These are phyloP conservation scores for Paraphaeosphaeria sporulosa DNA, from an alignment of 2,329 filamentous ascomycete species.

Conservation along the genomic window DNA sequence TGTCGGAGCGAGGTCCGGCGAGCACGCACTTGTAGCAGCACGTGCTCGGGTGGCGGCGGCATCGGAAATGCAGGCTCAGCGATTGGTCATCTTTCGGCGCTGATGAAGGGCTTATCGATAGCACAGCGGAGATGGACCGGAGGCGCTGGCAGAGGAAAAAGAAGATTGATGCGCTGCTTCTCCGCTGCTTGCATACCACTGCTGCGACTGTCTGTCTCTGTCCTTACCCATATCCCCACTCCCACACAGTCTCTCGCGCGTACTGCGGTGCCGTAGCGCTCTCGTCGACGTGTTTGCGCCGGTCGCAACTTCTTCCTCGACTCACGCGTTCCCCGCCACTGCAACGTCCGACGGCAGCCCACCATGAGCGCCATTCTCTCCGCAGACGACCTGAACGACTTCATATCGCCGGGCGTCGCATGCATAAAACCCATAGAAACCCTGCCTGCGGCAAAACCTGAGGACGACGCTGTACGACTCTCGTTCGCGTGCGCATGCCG, in stretches of 20 bases:
- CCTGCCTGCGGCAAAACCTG: conserved; percentile 67
- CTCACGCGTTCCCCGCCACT: conserved; percentile 17
- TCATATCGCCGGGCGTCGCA: conserved; percentile 95
- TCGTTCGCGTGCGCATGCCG: neutral
- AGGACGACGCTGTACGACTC: conserved; percentile 53
- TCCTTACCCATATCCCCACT: conserved; percentile 17
- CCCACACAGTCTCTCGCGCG: neutral
- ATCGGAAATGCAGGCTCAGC: conserved; percentile 31
- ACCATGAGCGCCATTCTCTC: conserved; percentile 96
- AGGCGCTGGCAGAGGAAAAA: conserved; percentile 19
- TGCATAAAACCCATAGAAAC: conserved; percentile 98
- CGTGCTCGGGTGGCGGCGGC: conserved; percentile 29
- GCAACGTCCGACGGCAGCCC: conserved; percentile 23
- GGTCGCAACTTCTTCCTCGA: conserved; percentile 18
- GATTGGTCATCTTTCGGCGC: conserved; percentile 12
- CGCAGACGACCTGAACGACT: conserved; percentile 96
- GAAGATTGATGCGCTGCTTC: conserved; percentile 13
- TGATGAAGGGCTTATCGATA: conserved; percentile 41
- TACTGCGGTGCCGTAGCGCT: neutral
- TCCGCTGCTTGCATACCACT: conserved; percentile 9
- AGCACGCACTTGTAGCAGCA: conserved; percentile 15
- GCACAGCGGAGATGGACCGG: conserved; percentile 21
- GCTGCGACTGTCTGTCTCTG: conserved; percentile 31
- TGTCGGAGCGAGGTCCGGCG: conserved; percentile 10
- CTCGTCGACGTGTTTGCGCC: conserved; percentile 11